Evolutionary conservation across 2,329 filamentous ascomycete genomes (phyloP), one percentile per base, ranked within the genome.

Genomic region (Claviceps digitariae): DNA sequence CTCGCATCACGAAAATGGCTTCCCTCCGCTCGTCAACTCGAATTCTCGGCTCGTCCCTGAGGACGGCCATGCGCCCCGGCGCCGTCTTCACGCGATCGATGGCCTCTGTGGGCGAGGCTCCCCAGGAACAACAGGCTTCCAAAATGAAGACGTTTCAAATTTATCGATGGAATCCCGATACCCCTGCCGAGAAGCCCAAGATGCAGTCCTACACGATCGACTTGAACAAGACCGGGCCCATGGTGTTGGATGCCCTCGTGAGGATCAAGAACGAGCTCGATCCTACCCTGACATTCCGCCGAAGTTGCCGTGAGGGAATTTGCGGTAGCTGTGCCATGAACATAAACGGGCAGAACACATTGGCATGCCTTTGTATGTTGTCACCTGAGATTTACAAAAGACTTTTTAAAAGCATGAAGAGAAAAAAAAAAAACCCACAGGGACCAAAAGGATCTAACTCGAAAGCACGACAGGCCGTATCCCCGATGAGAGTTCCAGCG

Each of bases 311-410:
- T 74, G 93, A 98, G 80, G 93, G 93, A 63, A 98, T 98, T 66
- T 98, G 93, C 69, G 93, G 93, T 61, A 95, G 88, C 72, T 98
- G 93, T 70, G 93, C 93, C 61, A 98, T 98, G 93, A 98, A 98
- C 79, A 97, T 98, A 70, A 94, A 97, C 71, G 93, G 93, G 70
- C 87, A 94, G 66, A 98, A 98, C 77, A 98, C 93, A 54, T 75
- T 98, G 64, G 93, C 93, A 62, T 98, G 93, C 74, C 76, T 98
- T 68, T 98, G 93, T 95, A 87, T 63, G 86, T 83, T 17, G 40
- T 38, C 49, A 41, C 48, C 23, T 51, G 27, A 17, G 10, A 6
- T 34, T 7, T 4, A 27, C 8, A 12, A 17, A 17, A 8, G n/a
- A 7, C 12, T 34, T 12, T 34, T 10, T 13, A 34, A 34, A 10